Evolutionary conservation across 352 stramenopile genomes (phyloP), one percentile per base, ranked within the genome.

Genomic region (Phytophthora sp.): DNA sequence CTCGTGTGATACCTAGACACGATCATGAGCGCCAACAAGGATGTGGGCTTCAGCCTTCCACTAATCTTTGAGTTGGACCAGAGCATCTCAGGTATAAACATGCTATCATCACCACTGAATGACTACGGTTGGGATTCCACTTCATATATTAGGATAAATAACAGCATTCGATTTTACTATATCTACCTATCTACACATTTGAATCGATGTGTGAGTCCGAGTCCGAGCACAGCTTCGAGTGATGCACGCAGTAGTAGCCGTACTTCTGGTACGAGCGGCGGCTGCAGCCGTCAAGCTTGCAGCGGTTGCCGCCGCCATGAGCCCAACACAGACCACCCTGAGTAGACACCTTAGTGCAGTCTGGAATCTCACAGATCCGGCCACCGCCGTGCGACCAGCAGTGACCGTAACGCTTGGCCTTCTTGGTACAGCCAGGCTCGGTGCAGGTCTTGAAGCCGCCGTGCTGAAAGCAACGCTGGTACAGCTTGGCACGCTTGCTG

Each of bases 301-400:
- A 89, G 26, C 78, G 78, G 66, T 88, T 86, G 58, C 83, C 82
- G 33, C 81, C 84, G 26, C 84, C 84, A 57, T 93, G 84, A 0
- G 82, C 82, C 79, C 83, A 90, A 63, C 84, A 93, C 15, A 89
- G 69, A 0, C 83, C 83, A 36, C 80, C 76, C n/a, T 86, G 80
- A 9, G 79, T 86, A 8, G 81, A 86, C 36, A 87, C 80, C 55
- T 89, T 90, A 35, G 66, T 69, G 74, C 83, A 92, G 15, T 73
- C 69, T 4, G 73, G 74, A 1, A 75, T 53, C 29, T 84, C 77
- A 57, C 84, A 93, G 39, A 84, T 84, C 57, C 82, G 76, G 38
- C 82, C 76, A 4, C 80, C 80, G 56, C 80, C 80, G 31, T 89
- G 80, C 9, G 76, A 84, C 80, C 80, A 89, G 73, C 80, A 88